Base-by-base conservation (phyloP, 192 early-diverging fungal species). In the Coemansia brasiliensis region DNA sequence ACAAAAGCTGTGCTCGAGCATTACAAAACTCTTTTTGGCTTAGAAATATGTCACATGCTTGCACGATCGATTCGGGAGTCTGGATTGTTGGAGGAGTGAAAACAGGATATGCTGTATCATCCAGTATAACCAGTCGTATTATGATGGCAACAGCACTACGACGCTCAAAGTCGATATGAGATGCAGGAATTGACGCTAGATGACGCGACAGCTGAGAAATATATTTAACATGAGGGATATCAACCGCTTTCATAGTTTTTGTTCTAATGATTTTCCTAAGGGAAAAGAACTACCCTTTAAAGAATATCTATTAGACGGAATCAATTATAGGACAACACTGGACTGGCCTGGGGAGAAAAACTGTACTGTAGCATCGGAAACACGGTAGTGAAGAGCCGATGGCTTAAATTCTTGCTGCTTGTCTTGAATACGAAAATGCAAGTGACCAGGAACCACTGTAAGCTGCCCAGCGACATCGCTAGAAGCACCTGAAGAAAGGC, bases 271-370 rank as follows among this genome's bases (percentile, higher is more conserved):
- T 20, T 44, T 44, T 7, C 13, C 15, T 17, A 8, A 44, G 17
- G 7, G 7, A 44, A 44, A 44, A 16, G 17, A 16, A 44, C 13
- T 44, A 44, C 17, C 15, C 13, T 41, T 16, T n/a, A 29, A 44
- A 16, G 17, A 20, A 44, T 8, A 15, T 16, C 0, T 16, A 21
- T 9, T 16, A 5, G 42, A 16, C 16, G 11, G 21, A 2, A 44
- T 6, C 20, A 21, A 13, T 63, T 35, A 69, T 5, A 77, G 60
- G 29, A 77, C 68, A 4, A 53, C 70, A 32, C 63, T 68, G n/a
- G 74, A 66, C 56, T 77, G 74, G 5, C 74, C 67, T 0, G 74
- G 74, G 40, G 74, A 70, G 27, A 77, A 77, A 44, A 77, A 77
- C 38, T 60, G 63, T 8, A 77, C 74, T 0, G 63, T 62, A 5